Base-by-base conservation (phyloP, 768 basidiomycete genomes). In the Gymnopilus dilepis region DNA sequence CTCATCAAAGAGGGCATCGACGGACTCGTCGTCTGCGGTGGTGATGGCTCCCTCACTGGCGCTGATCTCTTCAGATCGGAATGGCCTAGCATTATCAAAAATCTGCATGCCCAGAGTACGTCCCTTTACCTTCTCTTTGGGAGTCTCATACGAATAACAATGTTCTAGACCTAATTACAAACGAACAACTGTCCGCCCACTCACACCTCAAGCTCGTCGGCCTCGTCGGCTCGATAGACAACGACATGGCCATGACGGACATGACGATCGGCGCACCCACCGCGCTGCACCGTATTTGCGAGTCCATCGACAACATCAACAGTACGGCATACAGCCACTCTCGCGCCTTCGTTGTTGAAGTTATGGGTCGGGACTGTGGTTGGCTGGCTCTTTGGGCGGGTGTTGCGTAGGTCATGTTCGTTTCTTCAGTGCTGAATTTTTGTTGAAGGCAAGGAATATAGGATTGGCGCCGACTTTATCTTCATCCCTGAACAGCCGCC, bases 351-450 rank as follows among this genome's bases (percentile, higher is more conserved):
- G 96, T 99, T 41, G 83, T 99, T 40, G 97, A 99, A 75, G 97
- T 99, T 56, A 99, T 99, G 97, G 97, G 97, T n/a, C 81, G 97
- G 58, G 94, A 99, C 73, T 99, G 97, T 75, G 97, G 97, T n/a
- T 99, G 97, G 97, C 81, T 99, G 17, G 95, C 97, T 2, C 80
- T 99, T 22, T 82, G 95, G 69, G 97, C 95, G 11, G 95, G 92
- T 63, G 90, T 98, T 52, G 92, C 92, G 89, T 92, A 69, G 60
- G 86, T 78, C 6, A 11, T 19, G 6, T 34, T 37, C 31, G 6
- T 45, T 33, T 24, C 13, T 50, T 13, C 22, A 33, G n/a, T 15
- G 33, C 31, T n/a, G 37, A 26, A 31, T 26, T 37, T 1, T 15
- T 11, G 38, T 30, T 21, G 19, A 33, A 41, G 42, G 17, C 6